These are phyloP conservation scores for Vaccinium darrowii DNA, from an alignment of 148 eudicot species.

Conservation along the genomic window DNA sequence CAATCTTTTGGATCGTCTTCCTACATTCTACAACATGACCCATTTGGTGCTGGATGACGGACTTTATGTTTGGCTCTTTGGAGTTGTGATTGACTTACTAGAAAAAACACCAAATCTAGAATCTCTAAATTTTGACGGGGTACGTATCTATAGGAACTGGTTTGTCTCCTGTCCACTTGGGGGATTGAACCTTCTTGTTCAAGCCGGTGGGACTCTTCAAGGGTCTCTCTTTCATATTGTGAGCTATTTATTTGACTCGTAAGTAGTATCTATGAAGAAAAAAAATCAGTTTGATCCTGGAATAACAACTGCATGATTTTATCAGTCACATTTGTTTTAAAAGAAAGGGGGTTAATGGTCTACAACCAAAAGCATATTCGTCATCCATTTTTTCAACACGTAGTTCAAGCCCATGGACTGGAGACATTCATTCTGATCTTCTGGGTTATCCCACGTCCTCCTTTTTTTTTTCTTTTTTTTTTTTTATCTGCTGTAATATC, in stretches of 20 bases:
- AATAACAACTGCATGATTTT: background rate
- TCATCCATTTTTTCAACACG: too few relatives aligned
- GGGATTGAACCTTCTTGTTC: too few relatives aligned
- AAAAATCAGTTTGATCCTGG: background rate
- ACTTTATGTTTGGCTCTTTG: too few relatives aligned
- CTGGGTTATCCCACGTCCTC: too few relatives aligned
- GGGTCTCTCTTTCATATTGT: background rate
- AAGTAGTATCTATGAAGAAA: too few relatives aligned
- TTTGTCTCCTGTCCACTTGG: background rate
- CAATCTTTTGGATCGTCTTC: background rate
- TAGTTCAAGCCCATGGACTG: too few relatives aligned
- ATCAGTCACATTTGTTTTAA: background rate
- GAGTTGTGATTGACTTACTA: background rate
- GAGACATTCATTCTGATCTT: too few relatives aligned
- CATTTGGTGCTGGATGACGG: background rate
- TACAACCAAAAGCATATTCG: background rate
- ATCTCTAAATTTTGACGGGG: background rate
- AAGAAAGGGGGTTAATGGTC: background rate
- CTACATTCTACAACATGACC: background rate
- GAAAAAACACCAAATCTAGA: background rate
- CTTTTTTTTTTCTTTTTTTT: too few relatives aligned
- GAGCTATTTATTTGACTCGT: too few relatives aligned
- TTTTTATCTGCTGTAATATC: too few relatives aligned
- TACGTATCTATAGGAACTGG: too few relatives aligned
- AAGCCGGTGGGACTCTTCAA: background rate